Conservation (phyloP, 257 asterid genomes). For the Catharanthus roseus region DNA sequence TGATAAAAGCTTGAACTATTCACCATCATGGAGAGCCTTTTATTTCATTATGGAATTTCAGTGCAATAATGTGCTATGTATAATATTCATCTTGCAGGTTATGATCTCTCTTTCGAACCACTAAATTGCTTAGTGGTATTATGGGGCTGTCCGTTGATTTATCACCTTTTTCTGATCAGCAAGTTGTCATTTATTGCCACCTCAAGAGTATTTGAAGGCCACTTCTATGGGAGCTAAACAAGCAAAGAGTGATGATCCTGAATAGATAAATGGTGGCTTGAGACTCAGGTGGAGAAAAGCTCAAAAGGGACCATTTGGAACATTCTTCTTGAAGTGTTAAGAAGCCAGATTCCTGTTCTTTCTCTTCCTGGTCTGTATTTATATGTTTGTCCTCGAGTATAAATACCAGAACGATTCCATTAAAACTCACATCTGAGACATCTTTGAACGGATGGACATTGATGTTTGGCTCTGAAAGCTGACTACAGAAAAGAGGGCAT, state of each 20-base stretch:
- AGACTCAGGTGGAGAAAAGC: not conserved
- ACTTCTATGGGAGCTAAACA: not conserved
- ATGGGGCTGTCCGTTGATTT: not conserved
- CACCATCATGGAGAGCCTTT: not conserved
- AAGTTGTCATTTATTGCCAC: constrained; percentile 1
- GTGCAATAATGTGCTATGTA: not conserved
- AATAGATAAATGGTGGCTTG: not conserved
- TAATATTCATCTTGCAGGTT: not conserved
- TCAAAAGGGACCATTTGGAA: not conserved
- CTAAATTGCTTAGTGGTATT: not conserved
- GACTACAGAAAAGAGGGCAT: not conserved
- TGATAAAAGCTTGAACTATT: not conserved
- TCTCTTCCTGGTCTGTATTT: not conserved
- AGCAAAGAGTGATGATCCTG: not conserved
- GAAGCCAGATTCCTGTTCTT: not conserved
- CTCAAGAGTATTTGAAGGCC: not conserved
- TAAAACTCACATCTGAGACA: not conserved
- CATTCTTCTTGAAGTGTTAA: not conserved
- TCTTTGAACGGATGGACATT: not conserved
- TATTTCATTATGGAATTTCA: not conserved
- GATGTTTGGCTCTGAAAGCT: not conserved
- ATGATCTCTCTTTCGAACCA: not conserved
- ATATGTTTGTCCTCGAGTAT: not conserved
- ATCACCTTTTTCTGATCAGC: not conserved
- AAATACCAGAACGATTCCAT: not conserved